Percentiles rank a stretch among this genome's conserved stretches.
Evolutionary conservation across 768 basidiomycete species (phyloP).

Genomic region (Naganishia randhawae): DNA sequence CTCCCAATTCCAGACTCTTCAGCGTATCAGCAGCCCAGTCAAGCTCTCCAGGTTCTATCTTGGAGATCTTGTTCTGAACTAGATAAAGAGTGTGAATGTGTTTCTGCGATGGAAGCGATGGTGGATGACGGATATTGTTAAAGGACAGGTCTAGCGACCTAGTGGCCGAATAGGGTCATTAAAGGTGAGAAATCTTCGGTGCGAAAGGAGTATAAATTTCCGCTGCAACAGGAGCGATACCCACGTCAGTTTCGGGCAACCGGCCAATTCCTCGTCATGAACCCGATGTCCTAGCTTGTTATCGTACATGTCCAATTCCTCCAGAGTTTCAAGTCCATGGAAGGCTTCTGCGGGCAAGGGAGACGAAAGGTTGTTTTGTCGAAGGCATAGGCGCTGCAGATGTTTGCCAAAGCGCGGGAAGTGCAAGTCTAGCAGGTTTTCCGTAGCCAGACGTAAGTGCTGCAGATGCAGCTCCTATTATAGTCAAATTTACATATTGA

Average conservation of each 20-base stretch:
- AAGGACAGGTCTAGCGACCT: constrained; percentile 91
- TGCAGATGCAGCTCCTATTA: constrained; percentile 78
- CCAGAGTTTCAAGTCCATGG: constrained; percentile 62
- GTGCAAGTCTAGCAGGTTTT: constrained; percentile 57
- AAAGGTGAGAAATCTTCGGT: too few relatives aligned
- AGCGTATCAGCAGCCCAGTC: constrained; percentile 59
- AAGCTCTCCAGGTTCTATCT: constrained; percentile 62
- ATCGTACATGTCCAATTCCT: constrained; percentile 93
- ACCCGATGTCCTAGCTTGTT: constrained; percentile 79
- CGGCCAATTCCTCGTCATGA: constrained; percentile 60
- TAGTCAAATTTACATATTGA: constrained; percentile 21
- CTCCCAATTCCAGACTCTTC: constrained; percentile 84
- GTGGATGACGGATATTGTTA: constrained; percentile 66
- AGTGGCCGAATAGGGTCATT: not conserved
- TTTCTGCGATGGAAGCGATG: constrained; percentile 56
- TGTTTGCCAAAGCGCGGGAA: constrained; percentile 64
- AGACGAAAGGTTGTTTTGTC: constrained; percentile 74
- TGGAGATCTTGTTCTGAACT: constrained; percentile 89
- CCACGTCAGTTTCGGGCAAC: constrained; percentile 51
- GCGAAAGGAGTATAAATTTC: constrained; percentile 35
- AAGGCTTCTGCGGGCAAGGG: constrained; percentile 70
- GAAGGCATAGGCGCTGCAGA: constrained; percentile 71
- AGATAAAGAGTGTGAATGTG: constrained; percentile 76
- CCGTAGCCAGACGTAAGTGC: constrained; percentile 68
- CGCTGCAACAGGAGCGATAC: constrained; percentile 41